Base-by-base conservation (phyloP, 1,284 basidiomycete genomes). In the Cystobasidiaceae sp. region DNA sequence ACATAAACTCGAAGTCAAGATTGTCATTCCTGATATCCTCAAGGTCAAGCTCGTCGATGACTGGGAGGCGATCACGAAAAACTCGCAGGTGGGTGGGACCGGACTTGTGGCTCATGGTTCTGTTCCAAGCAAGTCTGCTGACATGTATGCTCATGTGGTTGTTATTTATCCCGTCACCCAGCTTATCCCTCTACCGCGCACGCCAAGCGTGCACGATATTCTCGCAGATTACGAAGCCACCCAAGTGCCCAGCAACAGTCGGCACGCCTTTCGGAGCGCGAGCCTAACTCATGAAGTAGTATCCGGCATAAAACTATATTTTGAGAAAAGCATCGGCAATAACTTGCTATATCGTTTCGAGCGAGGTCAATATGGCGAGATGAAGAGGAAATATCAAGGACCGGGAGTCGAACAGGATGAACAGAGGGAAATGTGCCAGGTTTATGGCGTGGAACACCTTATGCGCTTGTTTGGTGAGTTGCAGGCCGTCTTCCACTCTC, bases 51-150 rank as follows among this genome's bases (percentile, higher is more conserved):
- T 99, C 15, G 93, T 98, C 0, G 93, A 98, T 73, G 96, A 98
- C 73, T 98, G 94, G 94, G 94, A 98, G 78, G 86, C 87, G 17
- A 86, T 98, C 44, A 98, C 94, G 58, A 97, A 97, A 80, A 90
- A 93, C 74, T 86, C 86, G 73, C 88, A 90, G 83, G 91, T 87
- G 52, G 46, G 79, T 54, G 0, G 4, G 63, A 9, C 19, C 3
- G 33, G 25, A 7, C 23, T 41, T 25, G 8, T 9, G 41, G 23
- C 30, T 30, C 21, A 17, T 32, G 9, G 11, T 48, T 30, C 45
- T 33, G 25, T 11, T 33, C 56, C 39, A 19, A 48, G 45, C 43
- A n/a, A 8, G n/a, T 8, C n/a, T 45, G 46, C 21, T 21, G 11
- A 48, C 11, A 15, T 6, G 5, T 8, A 27, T 21, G n/a, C 21